These are phyloP conservation scores for Monosporascus sp. DNA, from an alignment of 2,329 filamentous ascomycete genomes.

Conservation along the genomic window DNA sequence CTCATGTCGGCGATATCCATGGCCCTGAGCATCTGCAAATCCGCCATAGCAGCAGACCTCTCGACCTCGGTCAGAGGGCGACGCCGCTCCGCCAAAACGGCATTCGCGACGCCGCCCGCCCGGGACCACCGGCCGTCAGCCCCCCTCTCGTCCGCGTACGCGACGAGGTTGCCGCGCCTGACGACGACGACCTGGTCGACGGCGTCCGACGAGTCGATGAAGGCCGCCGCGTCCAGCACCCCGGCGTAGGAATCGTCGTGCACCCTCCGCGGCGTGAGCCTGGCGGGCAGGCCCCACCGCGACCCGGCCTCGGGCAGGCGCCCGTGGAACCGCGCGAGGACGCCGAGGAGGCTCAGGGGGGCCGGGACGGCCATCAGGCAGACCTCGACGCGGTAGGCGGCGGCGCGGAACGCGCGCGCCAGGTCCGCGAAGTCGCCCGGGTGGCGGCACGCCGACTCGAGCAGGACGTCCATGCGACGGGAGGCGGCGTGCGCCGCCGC, in stretches of 20 bases:
- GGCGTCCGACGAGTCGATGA: constrained; percentile 27
- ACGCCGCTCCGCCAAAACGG: constrained; percentile 21
- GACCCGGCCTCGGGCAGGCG: constrained; percentile 29
- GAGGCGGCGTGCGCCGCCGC: constrained; percentile 30
- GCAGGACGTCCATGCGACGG: constrained; percentile 30
- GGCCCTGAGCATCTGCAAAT: constrained; percentile 19
- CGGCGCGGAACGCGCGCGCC: constrained; percentile 27
- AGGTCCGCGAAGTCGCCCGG: constrained; percentile 36
- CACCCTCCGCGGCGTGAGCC: constrained; percentile 38
- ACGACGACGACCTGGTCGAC: constrained; percentile 35
- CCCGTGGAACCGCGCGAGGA: constrained; percentile 35
- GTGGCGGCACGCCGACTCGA: constrained; percentile 42
- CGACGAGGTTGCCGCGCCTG: constrained; percentile 32
- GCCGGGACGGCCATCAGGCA: constrained; percentile 38
- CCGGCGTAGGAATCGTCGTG: constrained; percentile 42
- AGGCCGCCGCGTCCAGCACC: constrained; percentile 30
- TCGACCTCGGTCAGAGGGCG: constrained; percentile 24
- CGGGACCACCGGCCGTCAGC: constrained; percentile 1
- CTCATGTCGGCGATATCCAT: constrained; percentile 12
- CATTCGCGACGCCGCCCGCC: constrained; percentile 13
- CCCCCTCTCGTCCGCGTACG: constrained; percentile 18
- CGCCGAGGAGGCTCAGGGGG: constrained; percentile 36
- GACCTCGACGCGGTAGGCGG: constrained; percentile 34
- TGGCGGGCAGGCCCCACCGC: constrained; percentile 28
- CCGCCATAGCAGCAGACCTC: constrained; percentile 16